Percentiles rank a stretch among this genome's conserved stretches.
Conservation (phyloP, 495 filamentous ascomycete genomes). For the Aspergillus indologenus region DNA sequence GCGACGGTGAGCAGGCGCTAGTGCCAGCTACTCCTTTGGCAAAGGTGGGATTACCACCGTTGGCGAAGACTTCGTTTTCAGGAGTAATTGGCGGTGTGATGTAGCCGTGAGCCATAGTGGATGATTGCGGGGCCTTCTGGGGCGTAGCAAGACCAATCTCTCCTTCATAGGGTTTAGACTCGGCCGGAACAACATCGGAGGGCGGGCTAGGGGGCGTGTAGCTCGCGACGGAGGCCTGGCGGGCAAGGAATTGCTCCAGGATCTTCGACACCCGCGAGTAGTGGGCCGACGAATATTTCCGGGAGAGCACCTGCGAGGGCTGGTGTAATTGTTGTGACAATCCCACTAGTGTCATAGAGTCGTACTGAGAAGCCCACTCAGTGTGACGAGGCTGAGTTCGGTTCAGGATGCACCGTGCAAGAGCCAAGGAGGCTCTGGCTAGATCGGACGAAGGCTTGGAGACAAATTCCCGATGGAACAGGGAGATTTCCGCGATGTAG, state of each 20-base stretch:
- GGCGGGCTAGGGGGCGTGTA: conserved; percentile 71
- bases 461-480: conserved; percentile 96
- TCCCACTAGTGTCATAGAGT: conserved; percentile 71
- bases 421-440: conserved; percentile 78
- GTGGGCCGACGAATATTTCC: conserved; percentile 83
- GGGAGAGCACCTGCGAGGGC: conserved; percentile 78
- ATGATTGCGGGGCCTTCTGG: conserved; percentile 68
- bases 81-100: conserved; percentile 95
- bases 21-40: conserved; percentile 25
- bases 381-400: conserved; percentile 70
- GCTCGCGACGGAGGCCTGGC: conserved; percentile 72
- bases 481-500: conserved; percentile 89
- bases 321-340: conserved; percentile 82
- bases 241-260: conserved; percentile 80
- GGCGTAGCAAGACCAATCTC: conserved; percentile 70
- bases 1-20: conserved; percentile 39
- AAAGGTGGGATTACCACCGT: conserved; percentile 28
- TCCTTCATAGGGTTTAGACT: conserved; percentile 51
- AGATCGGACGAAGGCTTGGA: conserved; percentile 84
- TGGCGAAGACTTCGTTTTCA: conserved; percentile 63
- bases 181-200: conserved; percentile 50
- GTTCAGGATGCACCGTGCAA: conserved; percentile 82
- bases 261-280: conserved; percentile 77
- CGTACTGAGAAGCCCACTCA: conserved; percentile 80
- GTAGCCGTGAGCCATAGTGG: conserved; percentile 72